phyloP scores from a whole-genome alignment of 2,329 filamentous ascomycete species.

The Ascochyta viciae-villosae region DNA sequence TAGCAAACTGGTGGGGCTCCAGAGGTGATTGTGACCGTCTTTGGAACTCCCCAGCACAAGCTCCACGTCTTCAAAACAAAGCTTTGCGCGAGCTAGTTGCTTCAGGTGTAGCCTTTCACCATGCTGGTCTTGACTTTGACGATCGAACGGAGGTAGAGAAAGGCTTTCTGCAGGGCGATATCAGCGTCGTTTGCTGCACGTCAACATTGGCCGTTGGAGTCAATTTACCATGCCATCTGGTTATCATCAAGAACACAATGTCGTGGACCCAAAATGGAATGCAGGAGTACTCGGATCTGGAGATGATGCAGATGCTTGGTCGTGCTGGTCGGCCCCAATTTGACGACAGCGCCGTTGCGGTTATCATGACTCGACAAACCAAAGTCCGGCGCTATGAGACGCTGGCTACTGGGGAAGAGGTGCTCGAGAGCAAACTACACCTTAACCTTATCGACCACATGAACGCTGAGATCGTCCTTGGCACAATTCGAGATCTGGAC shows the following conservation, averaged over 20 bases:
- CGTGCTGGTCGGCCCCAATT: slow-evolving; percentile 85
- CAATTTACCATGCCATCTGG: slow-evolving; percentile 83
- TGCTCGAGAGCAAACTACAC: slow-evolving; percentile 80
- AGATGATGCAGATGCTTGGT: slow-evolving; percentile 91
- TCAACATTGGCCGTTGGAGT: slow-evolving; percentile 84
- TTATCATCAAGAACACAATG: slow-evolving; percentile 81
- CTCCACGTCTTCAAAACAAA: slow-evolving; percentile 61
- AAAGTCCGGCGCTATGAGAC: slow-evolving; percentile 72
- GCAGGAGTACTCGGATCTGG: slow-evolving; percentile 79
- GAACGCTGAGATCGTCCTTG: slow-evolving; percentile 82
- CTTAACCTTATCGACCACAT: slow-evolving; percentile 81
- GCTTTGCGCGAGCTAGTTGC: slow-evolving; percentile 64
- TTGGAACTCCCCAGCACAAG: slow-evolving; percentile 67
- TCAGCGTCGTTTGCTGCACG: slow-evolving; percentile 84
- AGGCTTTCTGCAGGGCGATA: slow-evolving; percentile 72
- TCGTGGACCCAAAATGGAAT: slow-evolving; percentile 62
- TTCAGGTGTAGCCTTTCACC: slow-evolving; percentile 79
- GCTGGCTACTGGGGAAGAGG: slow-evolving; percentile 75
- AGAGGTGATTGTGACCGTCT: slow-evolving; percentile 60
- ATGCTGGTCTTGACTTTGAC: slow-evolving; percentile 72
- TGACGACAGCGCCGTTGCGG: slow-evolving; percentile 75
- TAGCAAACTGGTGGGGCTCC: slow-evolving; percentile 70
- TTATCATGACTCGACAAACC: slow-evolving; percentile 77
- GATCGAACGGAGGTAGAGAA: slow-evolving; percentile 73
- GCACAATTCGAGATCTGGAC: slow-evolving; percentile 69